Evolutionary conservation across 148 eudicot genomes (phyloP), one percentile per base, ranked within the genome.

Genomic region (Bassia scoparia): DNA sequence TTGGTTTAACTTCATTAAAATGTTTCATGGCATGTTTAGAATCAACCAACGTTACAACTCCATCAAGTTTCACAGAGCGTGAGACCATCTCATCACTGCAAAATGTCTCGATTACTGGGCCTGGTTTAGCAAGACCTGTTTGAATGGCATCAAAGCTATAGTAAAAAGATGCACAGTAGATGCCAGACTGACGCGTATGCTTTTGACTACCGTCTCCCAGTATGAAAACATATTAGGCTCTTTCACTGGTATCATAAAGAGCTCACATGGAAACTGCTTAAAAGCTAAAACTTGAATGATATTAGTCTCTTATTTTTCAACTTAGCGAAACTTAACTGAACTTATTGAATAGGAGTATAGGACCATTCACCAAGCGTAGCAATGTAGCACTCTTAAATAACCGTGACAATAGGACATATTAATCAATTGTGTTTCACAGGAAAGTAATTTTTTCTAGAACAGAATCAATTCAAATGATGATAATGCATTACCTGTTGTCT

Each of bases 91-190:
- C 98, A 80, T 94, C 98, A 54, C 81, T 82, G 76, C 87, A 88
- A 83, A 94, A 94, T 69, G 98, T 94, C 86, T 94, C 97, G 79
- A 94, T 94, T 21, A 94, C 98, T 61, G 98, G 98, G 67, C 93
- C 97, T 58, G 97, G 98, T 79, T 94, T 94, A 61, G 98, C 98
- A 84, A 94, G 98, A 79, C 98, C 98, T 91, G 83, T 58, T 76
- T 61, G 77, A 79, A 56, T 55, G 70, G 68, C 56, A 43, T 20
- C 43, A 26, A 34, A 60, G 14, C 29, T 13, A 26, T 1, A 31
- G 30, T 23, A 2, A 61, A 24, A 66, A 23, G 68, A 0, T 60
- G 26, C 9, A 59, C 33, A 60, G 60, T 21, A 27, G 53, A n/a
- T n/a, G n/a, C n/a, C 10, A 66, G n/a, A 20, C 3, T 4, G 5